Evolutionary conservation across 768 basidiomycete species (phyloP).

Genomic region (Pholiota molesta): DNA sequence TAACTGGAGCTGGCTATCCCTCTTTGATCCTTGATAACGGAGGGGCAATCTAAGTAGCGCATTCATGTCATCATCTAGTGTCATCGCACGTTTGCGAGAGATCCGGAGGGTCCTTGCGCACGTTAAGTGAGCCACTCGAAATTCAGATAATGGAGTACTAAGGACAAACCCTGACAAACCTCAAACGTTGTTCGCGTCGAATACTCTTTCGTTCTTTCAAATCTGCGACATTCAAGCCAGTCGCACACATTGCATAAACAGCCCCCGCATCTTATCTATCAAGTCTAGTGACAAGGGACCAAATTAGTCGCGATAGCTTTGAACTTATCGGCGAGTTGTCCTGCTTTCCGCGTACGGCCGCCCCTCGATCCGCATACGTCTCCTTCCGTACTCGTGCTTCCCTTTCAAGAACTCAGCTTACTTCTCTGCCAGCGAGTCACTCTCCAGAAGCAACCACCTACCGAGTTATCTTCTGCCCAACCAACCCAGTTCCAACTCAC

Average conservation of each 20-base stretch:
- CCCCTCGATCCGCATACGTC: constrained; percentile 9
- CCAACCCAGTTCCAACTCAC: not conserved
- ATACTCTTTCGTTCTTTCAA: not conserved
- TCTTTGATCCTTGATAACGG: not conserved
- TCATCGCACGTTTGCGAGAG: constrained; percentile 8
- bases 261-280: constrained; percentile 7
- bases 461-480: not conserved
- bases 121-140: not conserved
- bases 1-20: not conserved
- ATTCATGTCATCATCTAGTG: constrained; percentile 3
- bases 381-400: constrained; percentile 4
- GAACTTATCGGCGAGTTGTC: constrained; percentile 6
- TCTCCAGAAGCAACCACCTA: not conserved
- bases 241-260: not conserved
- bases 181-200: not conserved
- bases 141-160: not conserved
- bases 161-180: not conserved
- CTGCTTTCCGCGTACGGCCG: constrained; percentile 1
- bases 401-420: constrained; percentile 7
- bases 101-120: constrained; percentile 5
- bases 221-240: constrained; percentile 2
- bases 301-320: constrained; percentile 6
- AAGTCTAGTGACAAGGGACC: constrained; percentile 6
- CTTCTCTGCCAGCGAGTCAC: constrained; percentile 6
- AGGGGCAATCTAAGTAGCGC: not conserved